phyloP scores from a whole-genome alignment of 306 rosid genomes.

The peach (Prunus persica) region Prunus_persica_NCBIv2 NC_034014.1:28994001-28994500 shows the following conservation, averaged over 20 bases:
- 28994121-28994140: not conserved
- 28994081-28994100: slow-evolving; percentile 78
- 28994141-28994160: slow-evolving; percentile 5
- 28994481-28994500: slow-evolving; percentile 62
- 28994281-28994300: slow-evolving; percentile 88
- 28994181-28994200: slow-evolving; percentile 4
- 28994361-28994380: slow-evolving; percentile 15
- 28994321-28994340: slow-evolving; percentile 71
- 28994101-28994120: slow-evolving; percentile 48
- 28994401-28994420: not conserved
- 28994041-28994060: slow-evolving; percentile 80
- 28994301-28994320: slow-evolving; percentile 70
- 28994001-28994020: not conserved
- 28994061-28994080: slow-evolving; percentile 80
- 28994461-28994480: slow-evolving; percentile 73
- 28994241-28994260: slow-evolving; percentile 67
- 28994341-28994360: slow-evolving; percentile 76
- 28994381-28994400: not conserved
- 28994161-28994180: not conserved
- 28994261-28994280: slow-evolving; percentile 66
- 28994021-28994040: slow-evolving; percentile 25
- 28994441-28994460: slow-evolving; percentile 57
- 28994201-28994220: slow-evolving; percentile 51
- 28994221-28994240: slow-evolving; percentile 67
- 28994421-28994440: not conserved